Evolutionary conservation across 768 basidiomycete genomes (phyloP).

Genomic region (Rhodotorula babjevae): DNA sequence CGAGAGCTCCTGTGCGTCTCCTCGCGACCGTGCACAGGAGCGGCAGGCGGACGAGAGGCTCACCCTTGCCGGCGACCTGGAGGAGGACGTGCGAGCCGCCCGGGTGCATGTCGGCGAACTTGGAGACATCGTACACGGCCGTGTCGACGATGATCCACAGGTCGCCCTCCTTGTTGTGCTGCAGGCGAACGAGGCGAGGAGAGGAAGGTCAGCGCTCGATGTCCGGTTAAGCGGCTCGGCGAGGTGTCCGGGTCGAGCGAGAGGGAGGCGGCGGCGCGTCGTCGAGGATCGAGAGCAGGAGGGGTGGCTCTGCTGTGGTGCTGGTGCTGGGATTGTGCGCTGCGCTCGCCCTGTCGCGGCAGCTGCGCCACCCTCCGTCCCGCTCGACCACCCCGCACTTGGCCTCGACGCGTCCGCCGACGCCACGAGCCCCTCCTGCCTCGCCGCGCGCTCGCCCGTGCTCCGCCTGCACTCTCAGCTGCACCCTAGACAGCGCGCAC

Average conservation of each 20-base stretch:
- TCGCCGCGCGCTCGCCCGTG: no score
- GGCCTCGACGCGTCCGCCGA: no score
- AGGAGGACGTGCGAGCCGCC: conserved; percentile 63
- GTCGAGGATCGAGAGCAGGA: no score
- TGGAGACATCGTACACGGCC: conserved; percentile 56
- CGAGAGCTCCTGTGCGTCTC: background rate
- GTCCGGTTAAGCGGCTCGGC: background rate
- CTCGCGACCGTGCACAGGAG: background rate
- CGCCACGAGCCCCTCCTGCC: no score
- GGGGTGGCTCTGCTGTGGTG: no score
- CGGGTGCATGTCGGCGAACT: conserved; percentile 75
- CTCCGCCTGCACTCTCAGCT: no score
- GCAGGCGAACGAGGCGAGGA: background rate
- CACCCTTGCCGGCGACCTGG: conserved; percentile 61
- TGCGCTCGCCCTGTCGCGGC: no score
- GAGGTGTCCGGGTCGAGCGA: background rate
- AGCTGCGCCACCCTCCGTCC: no score
- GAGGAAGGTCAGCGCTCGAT: background rate
- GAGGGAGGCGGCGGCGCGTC: no score
- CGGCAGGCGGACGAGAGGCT: conserved; percentile 39
- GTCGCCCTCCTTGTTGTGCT: conserved; percentile 75
- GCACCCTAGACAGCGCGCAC: no score
- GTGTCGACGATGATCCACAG: conserved; percentile 71
- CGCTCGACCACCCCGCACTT: no score
- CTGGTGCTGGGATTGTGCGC: no score